Percentiles rank a stretch among this genome's conserved stretches.
phyloP scores from a whole-genome alignment of 805 yeast species.

The Blastobotrys terrestris region DNA sequence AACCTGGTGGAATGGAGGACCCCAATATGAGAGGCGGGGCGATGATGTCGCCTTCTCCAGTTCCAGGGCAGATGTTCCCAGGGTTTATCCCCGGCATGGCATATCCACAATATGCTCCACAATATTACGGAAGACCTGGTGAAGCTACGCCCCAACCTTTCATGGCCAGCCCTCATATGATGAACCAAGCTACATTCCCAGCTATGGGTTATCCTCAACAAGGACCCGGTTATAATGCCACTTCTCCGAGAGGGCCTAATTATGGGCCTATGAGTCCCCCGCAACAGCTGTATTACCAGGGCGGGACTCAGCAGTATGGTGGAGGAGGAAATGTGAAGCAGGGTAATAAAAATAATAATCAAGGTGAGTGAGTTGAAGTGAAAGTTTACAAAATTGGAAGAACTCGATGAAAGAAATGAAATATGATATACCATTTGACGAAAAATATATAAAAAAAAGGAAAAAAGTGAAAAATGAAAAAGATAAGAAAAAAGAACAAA shows the following conservation, averaged over 20 bases:
- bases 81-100: slow-evolving; percentile 16
- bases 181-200: slow-evolving; percentile 6
- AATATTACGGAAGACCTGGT: slow-evolving; percentile 15
- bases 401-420: background rate
- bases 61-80: slow-evolving; percentile 16
- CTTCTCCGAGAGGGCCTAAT: background rate
- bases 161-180: slow-evolving; percentile 11
- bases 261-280: background rate
- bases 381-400: too few species aligned
- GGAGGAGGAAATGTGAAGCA: background rate
- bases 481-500: background rate
- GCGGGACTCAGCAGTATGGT: slow-evolving; percentile 1
- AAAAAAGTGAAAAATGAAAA: background rate
- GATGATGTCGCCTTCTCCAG: slow-evolving; percentile 12
- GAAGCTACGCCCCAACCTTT: slow-evolving; percentile 13
- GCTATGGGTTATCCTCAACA: background rate
- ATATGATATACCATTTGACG: too few species aligned
- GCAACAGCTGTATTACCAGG: background rate
- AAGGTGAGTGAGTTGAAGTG: background rate
- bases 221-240: background rate
- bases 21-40: slow-evolving; percentile 13
- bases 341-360: background rate
- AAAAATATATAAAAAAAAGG: background rate
- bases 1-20: slow-evolving; percentile 15
- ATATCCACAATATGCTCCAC: slow-evolving; percentile 16